Evolutionary conservation across 495 filamentous ascomycete genomes (phyloP).

Genomic region (Penicillium taxi): DNA sequence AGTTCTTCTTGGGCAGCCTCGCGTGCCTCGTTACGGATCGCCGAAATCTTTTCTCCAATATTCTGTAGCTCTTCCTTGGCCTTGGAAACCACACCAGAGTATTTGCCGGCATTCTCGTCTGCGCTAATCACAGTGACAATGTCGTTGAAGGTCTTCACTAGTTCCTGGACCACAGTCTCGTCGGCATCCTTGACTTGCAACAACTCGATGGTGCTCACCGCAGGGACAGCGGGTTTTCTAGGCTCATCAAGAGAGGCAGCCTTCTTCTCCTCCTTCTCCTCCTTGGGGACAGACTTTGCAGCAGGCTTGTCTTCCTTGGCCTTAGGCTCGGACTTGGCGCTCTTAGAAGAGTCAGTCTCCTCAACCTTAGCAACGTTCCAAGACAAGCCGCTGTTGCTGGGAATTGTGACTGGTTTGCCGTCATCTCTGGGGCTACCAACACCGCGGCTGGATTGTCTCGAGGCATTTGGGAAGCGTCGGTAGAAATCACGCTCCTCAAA

Average conservation of each 20-base stretch:
- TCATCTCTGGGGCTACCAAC: conserved; percentile 43
- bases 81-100: conserved; percentile 63
- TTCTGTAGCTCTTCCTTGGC: conserved; percentile 77
- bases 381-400: conserved; percentile 75
- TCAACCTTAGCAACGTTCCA: conserved; percentile 65
- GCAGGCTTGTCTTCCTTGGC: conserved; percentile 37
- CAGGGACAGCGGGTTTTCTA: conserved; percentile 35
- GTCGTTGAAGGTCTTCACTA: conserved; percentile 93
- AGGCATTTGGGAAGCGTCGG: conserved; percentile 74
- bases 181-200: conserved; percentile 62
- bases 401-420: conserved; percentile 70
- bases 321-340: conserved; percentile 31
- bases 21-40: conserved; percentile 57
- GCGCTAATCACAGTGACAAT: conserved; percentile 88
- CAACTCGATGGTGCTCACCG: conserved; percentile 58
- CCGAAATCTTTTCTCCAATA: conserved; percentile 64
- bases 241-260: conserved; percentile 26
- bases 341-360: conserved; percentile 36
- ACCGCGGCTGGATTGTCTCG: conserved; percentile 43
- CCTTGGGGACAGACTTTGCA: conserved; percentile 23
- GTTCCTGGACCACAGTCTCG: conserved; percentile 81
- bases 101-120: conserved; percentile 63
- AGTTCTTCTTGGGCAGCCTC: conserved; percentile 72
- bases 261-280: conserved; percentile 27
- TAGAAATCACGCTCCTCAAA: conserved; percentile 94